A percentile compares a stretch with the other conserved stretches of the same genome.
phyloP scores from a whole-genome alignment of 306 rosid genomes.

The Cucumis hystrix region DNA sequence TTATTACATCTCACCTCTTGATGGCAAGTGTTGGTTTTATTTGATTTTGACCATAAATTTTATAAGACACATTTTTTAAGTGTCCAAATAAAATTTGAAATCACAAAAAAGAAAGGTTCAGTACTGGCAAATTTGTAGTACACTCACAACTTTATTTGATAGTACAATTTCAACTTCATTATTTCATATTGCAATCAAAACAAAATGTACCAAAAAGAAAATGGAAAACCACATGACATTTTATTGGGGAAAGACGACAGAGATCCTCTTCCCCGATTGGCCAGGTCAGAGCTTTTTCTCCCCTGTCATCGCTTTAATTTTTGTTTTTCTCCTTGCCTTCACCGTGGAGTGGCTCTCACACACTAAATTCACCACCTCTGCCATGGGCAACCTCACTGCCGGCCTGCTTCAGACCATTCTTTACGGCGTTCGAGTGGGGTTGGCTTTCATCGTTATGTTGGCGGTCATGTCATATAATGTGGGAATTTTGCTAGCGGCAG shows the following conservation, averaged over 20 bases:
- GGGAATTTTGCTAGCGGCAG: conserved; percentile 51
- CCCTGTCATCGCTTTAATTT: conserved; percentile 33
- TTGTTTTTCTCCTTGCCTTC: conserved; percentile 35
- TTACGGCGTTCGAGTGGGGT: conserved; percentile 34
- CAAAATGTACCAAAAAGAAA: background rate
- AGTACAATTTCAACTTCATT: background rate
- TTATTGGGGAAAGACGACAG: conserved; percentile 51
- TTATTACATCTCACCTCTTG: too few relatives aligned
- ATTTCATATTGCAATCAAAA: background rate
- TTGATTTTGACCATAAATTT: too few relatives aligned
- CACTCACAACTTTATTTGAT: background rate
- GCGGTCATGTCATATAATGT: conserved; percentile 74
- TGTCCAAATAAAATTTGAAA: too few relatives aligned
- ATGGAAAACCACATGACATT: conserved; percentile 79
- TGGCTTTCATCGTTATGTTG: conserved; percentile 62
- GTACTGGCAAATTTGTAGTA: background rate
- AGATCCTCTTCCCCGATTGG: conserved; percentile 50
- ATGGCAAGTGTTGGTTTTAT: too few relatives aligned
- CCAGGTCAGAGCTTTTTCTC: conserved; percentile 37
- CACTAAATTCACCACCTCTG: conserved; percentile 25
- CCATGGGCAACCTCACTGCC: conserved; percentile 10
- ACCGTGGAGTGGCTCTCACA: conserved; percentile 41
- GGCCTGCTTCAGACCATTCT: conserved; percentile 39
- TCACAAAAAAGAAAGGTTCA: background rate
- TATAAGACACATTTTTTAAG: too few relatives aligned